Conservation (phyloP, 73 alveolate genomes). For the Stentor coeruleus region DNA sequence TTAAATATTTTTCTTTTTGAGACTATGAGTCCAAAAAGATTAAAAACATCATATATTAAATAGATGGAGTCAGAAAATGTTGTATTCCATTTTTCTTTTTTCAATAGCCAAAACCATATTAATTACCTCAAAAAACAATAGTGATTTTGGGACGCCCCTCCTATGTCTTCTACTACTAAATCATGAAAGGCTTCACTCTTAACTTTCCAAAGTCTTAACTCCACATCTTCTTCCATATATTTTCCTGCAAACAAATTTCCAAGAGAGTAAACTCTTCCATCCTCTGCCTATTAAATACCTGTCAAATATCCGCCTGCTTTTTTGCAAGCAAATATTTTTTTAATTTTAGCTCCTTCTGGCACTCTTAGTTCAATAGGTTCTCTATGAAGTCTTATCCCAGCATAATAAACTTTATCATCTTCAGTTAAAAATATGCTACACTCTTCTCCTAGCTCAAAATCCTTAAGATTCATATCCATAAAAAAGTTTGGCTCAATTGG, state of each 20-base stretch:
- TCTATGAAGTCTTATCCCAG: slow-evolving; percentile 35
- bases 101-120: no score
- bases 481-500: slow-evolving; percentile 31
- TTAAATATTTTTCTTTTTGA: no score
- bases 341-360: background rate
- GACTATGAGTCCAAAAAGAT: no score
- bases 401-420: slow-evolving; percentile 38
- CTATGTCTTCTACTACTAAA: background rate
- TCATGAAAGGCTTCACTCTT: slow-evolving; percentile 20
- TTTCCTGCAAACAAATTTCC: slow-evolving; percentile 9
- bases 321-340: background rate
- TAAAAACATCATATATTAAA: no score
- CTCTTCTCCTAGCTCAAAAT: slow-evolving; percentile 61
- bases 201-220: slow-evolving; percentile 20
- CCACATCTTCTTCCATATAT: slow-evolving; percentile 7
- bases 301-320: slow-evolving; percentile 16
- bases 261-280: background rate
- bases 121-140: background rate
- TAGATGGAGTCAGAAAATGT: no score
- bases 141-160: slow-evolving; percentile 17
- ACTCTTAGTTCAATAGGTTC: slow-evolving; percentile 13
- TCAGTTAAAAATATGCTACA: slow-evolving; percentile 51
- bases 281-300: no score
- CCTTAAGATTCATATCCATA: slow-evolving; percentile 26
- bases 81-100: no score